Evolutionary conservation across 2,329 filamentous ascomycete species (phyloP), one percentile per base, ranked within the genome.

Genomic region (Ambrosiella cleistominuta): DNA sequence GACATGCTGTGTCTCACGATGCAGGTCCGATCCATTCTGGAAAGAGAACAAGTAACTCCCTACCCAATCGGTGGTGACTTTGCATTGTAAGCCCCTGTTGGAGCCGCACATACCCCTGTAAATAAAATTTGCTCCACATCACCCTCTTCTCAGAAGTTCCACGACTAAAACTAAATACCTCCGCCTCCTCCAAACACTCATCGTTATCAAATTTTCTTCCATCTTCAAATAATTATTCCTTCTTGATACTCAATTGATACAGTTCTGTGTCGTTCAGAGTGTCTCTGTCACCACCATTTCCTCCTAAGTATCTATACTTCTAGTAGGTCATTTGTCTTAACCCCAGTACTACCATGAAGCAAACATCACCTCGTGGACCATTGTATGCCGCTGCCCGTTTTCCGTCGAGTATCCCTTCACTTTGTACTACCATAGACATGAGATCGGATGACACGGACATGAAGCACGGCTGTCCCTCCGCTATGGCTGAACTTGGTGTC

Each of bases 101-200:
- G 50, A 39, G 55, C 15, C 36, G 54, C 19, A 37, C 13, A 17
- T 27, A 11, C 19, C 47, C 47, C 47, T 37, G 54, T 17, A 56
- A 36, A 15, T 36, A 7, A 13, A 12, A 37, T n/a, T 38, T 35
- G 17, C 50, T 19, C 40, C 40, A 45, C 19, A 54, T 53, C 37
- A 54, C 45, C 51, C 37, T 54, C 52, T 58, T 58, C 42, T 12
- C 27, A 51, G 9, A 51, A 27, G 27, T 51, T 51, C 47, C 7
- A n/a, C 7, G 8, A n/a, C n/a, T 4, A 19, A 35, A 15, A 9
- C n/a, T 36, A 51, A 51, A 51, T 51, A 27, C 12, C 13, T 2
- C 47, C n/a, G 2, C 8, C 13, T 39, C 15, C 38, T 5, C 52
- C 8, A 9, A 8, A 42, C 37, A 4, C 37, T 27, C 17, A 7